Evolutionary conservation across 2,329 filamentous ascomycete species (phyloP), one percentile per base, ranked within the genome.

Genomic region (Canariomyces notabilis): DNA sequence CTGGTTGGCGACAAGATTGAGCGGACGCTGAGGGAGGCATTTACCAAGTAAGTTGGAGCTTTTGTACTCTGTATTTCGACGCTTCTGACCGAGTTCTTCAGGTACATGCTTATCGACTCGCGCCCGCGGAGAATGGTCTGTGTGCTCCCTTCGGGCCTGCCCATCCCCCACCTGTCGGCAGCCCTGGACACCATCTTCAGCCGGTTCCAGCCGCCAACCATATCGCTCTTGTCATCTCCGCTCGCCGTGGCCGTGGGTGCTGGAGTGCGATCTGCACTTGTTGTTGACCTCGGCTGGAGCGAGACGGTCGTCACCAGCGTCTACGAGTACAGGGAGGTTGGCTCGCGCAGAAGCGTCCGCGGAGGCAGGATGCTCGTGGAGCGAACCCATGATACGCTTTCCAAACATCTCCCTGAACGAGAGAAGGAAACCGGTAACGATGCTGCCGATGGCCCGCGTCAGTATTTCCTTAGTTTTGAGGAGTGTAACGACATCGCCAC

Each of bases 251-350:
- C 85, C 6, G 78, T 90, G 3, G 85, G 85, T 6, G 89, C 90
- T 5, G 93, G 93, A 1, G 71, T 95, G 33, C 82, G 93, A 12
- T 88, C 87, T n/a, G 89, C 85, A 1, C 66, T 98, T 34, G 80
- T 97, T 0, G 74, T 98, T 31, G 89, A 98, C 60, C 76, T 98
- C 50, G 93, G 91, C 35, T 98, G 93, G 93, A 77, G 82, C 34
- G 93, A 97, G 65, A 95, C 90, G 0, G 77, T 84, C 0, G 79
- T 94, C 18, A 95, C 89, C 0, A 86, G 83, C 5, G 76, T 97
- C 6, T 97, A 90, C 61, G 93, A 98, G 67, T 95, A 89, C 63
- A 83, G 87, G 44, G 89, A 95, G 63, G 80, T 95, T 1, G 73
- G 76, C 14, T 80, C 80, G 44, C 79, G 74, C 46, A 77, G 87